These are phyloP conservation scores for Nitzschia inconspicua DNA, from an alignment of 108 stramenopile species.

Conservation along the genomic window DNA sequence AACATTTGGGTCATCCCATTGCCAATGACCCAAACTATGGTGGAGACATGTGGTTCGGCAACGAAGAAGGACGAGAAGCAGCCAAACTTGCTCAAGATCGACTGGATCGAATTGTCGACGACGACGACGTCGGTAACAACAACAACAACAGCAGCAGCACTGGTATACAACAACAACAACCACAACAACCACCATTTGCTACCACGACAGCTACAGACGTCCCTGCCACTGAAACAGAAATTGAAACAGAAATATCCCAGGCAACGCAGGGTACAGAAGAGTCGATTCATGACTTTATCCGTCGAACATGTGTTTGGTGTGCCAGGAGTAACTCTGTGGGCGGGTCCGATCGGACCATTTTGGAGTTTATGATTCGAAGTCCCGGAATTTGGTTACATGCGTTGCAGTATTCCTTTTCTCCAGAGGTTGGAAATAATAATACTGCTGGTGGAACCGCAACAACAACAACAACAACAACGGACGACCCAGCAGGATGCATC, in stretches of 20 bases:
- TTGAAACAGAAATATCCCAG: constrained; percentile 26
- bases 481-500: no score
- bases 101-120: constrained; percentile 31
- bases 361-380: constrained; percentile 74
- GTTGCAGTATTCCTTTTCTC: constrained; percentile 55
- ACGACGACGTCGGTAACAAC: neutral
- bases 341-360: constrained; percentile 30
- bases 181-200: no score
- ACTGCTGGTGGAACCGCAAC: neutral
- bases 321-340: constrained; percentile 47
- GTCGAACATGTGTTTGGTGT: constrained; percentile 86
- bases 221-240: constrained; percentile 70
- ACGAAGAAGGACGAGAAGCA: constrained; percentile 39
- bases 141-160: constrained; percentile 5
- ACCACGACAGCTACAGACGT: constrained; percentile 37
- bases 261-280: constrained; percentile 46
- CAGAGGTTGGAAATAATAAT: no score
- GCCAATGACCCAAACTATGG: constrained; percentile 92
- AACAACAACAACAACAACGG: no score
- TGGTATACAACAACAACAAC: neutral
- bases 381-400: constrained; percentile 87
- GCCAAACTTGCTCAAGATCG: constrained; percentile 41
- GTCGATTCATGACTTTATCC: constrained; percentile 62
- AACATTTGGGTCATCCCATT: constrained; percentile 79
- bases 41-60: constrained; percentile 72